These are phyloP conservation scores for Aspergillus bridgeri DNA, from an alignment of 495 filamentous ascomycete genomes.

Conservation along the genomic window DNA sequence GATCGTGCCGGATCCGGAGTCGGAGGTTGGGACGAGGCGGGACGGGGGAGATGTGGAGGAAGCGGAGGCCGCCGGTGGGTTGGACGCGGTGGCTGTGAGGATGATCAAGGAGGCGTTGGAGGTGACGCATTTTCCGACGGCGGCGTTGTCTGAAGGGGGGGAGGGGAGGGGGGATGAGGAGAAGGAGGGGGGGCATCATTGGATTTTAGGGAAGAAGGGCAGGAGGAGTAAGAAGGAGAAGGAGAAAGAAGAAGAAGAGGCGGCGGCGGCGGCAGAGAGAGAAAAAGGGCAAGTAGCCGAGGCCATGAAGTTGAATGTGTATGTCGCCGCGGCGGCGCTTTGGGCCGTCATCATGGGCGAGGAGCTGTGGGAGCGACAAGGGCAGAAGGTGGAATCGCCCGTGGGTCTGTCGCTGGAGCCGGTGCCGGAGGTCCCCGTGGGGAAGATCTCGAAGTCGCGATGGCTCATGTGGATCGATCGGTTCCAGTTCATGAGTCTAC, in stretches of 20 bases:
- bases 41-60: neutral
- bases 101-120: neutral
- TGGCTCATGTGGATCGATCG: slow-evolving; percentile 19
- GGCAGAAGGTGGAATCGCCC: slow-evolving; percentile 7
- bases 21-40: slow-evolving; percentile 4
- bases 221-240: neutral
- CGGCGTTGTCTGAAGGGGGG: neutral
- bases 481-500: slow-evolving; percentile 13
- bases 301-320: slow-evolving; percentile 3
- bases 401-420: slow-evolving; percentile 7
- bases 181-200: no score
- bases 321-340: slow-evolving; percentile 12
- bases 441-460: slow-evolving; percentile 4
- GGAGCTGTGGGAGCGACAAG: slow-evolving; percentile 26
- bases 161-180: neutral
- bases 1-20: slow-evolving; percentile 11
- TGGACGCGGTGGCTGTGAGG: neutral
- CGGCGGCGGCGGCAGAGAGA: neutral
- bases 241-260: neutral
- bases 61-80: neutral
- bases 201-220: neutral
- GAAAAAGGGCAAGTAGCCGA: neutral
- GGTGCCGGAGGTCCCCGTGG: neutral
- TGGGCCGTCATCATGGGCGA: slow-evolving; percentile 24
- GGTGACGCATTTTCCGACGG: neutral